A percentile compares a stretch with the other conserved stretches of the same genome.
Conservation (phyloP, 2,329 filamentous ascomycete species). For the Beauveria medogensis region DNA sequence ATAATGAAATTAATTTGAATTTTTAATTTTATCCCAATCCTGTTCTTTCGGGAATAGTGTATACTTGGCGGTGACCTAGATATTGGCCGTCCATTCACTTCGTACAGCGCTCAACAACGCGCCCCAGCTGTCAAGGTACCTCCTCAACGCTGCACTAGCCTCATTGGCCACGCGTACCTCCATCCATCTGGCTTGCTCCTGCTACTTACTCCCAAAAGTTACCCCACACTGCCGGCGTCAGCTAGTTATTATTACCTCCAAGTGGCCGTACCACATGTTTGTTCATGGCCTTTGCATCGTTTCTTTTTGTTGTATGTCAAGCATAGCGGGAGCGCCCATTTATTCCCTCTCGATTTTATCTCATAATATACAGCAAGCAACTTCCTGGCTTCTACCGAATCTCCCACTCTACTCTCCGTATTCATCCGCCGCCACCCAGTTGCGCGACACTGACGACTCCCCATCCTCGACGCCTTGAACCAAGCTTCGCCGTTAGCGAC, state of each 20-base stretch:
- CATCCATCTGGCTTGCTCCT: neutral
- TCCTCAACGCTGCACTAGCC: neutral
- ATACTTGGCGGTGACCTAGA: no score
- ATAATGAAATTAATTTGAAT: no score
- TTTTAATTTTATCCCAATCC: no score
- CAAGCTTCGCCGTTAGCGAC: neutral
- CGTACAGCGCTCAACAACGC: neutral
- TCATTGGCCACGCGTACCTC: slow-evolving; percentile 1
- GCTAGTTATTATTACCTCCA: slow-evolving; percentile 1
- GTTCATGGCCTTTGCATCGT: neutral
- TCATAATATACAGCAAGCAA: neutral
- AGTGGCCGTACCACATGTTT: slow-evolving; percentile 9
- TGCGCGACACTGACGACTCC: neutral
- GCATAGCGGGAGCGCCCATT: neutral
- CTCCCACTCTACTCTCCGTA: neutral
- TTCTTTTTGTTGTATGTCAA: neutral
- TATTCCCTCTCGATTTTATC: neutral
- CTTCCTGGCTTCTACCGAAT: neutral
- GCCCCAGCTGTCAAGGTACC: neutral
- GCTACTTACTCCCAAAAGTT: neutral
- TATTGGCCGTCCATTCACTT: neutral
- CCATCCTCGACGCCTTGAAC: neutral
- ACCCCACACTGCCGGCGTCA: slow-evolving; percentile 8
- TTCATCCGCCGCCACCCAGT: neutral
- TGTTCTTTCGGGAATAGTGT: no score